A percentile compares a stretch with the other conserved stretches of the same genome.
Evolutionary conservation across 495 filamentous ascomycete genomes (phyloP).

Genomic region (Daldinia grandis): DNA sequence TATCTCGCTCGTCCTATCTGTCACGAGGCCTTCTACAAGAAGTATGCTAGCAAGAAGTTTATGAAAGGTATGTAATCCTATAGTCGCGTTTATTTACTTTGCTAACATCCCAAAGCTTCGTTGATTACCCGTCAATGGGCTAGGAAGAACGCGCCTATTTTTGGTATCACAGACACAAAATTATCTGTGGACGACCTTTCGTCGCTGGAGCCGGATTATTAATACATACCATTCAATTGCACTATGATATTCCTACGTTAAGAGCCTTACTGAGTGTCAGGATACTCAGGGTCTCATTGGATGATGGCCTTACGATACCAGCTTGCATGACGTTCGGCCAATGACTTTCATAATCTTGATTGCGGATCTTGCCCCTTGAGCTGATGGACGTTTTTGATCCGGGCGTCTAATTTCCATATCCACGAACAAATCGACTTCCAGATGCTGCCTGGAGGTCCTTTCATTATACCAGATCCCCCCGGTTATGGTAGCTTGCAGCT

Average conservation of each 20-base stretch:
- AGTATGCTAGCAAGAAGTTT: constrained; percentile 99
- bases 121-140: constrained; percentile 93
- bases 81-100: constrained; percentile 5
- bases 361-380: constrained; percentile 6
- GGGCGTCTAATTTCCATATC: constrained; percentile 13
- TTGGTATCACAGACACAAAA: constrained; percentile 53
- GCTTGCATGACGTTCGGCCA: constrained; percentile 39
- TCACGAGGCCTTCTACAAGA: constrained; percentile 98
- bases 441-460: constrained; percentile 22
- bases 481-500: constrained; percentile 25
- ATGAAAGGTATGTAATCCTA: constrained; percentile 76
- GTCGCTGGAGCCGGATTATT: constrained; percentile 18
- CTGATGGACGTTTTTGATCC: constrained; percentile 13
- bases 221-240: constrained; percentile 1
- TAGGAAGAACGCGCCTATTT: constrained; percentile 70
- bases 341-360: constrained; percentile 32
- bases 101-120: constrained; percentile 68
- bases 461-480: constrained; percentile 4
- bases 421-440: constrained; percentile 22
- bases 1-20: constrained; percentile 87
- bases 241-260: constrained; percentile 38
- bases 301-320: constrained; percentile 43
- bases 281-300: constrained; percentile 45
- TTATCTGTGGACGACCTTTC: constrained; percentile 55
- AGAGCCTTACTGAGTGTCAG: constrained; percentile 31